Base-by-base conservation (phyloP, 2,329 filamentous ascomycete species). In the Blastomyces gilchristii region DNA sequence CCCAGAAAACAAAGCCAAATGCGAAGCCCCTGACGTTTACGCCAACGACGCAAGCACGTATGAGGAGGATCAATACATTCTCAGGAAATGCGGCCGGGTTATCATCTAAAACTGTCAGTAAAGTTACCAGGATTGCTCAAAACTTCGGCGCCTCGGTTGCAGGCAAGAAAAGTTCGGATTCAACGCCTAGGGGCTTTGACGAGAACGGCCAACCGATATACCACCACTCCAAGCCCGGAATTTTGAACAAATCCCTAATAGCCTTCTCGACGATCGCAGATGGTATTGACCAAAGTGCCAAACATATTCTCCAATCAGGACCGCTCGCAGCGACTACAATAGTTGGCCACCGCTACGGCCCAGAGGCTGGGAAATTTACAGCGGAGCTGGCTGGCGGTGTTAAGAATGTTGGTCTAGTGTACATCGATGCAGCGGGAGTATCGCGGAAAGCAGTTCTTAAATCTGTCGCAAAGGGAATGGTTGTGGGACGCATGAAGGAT, bases 361-460 rank as follows among this genome's bases (percentile, higher is more conserved):
- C 83, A 1, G 91, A 99, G 75, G 94, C 94, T 0, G 90, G 91
- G 18, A 82, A 87, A 45, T 81, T 97, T 18, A 87, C 91, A 1
- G 82, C 82, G 52, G 82, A 89, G 61, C 76, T 99, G 25, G 89
- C 91, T 0, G 87, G 90, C 5, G 93, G 92, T 31, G 87, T 97
- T 70, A 96, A 94, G 81, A 99, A 97, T 68, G 94, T 97, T 8
- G 94, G 92, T 6, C 81, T 99, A 37, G 94, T 99, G 41, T 99
- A 99, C 73, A 96, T 99, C 65, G 94, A 99, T 70, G 93, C 95
- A 1, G 88, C 92, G 0, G 94, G 94, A 45, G 94, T 99, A 1
- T 96, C 90, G 62, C 83, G 94, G 52, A 85, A 87, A 65, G 94
- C 94, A 0, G 85, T 99, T 53, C 84, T 99, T 72, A 99, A 97